Base-by-base conservation (phyloP, 2,329 filamentous ascomycete species). In the Thelonectria rubi region DNA sequence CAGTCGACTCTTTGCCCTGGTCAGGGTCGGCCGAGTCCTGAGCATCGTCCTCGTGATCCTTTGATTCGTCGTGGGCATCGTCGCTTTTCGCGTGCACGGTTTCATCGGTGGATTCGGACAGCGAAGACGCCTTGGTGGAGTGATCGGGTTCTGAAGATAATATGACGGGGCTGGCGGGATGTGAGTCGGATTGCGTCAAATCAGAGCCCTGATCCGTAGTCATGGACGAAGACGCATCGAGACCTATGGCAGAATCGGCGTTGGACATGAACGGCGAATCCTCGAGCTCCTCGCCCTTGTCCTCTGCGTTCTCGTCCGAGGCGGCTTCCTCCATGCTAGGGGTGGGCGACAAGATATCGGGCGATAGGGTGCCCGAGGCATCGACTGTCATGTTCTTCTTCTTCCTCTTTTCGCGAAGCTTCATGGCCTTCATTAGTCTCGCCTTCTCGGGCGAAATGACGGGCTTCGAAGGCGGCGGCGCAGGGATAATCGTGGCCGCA, bases 361-460 rank as follows among this genome's bases (percentile, higher is more conserved):
- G 68, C 12, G 63, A 56, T 14, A 63, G 45, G 4, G 65, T 46
- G 45, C 55, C 68, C 11, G 72, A 66, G 6, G 70, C 56, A 61
- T 64, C 64, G 17, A 63, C 76, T 59, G 63, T 74, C 71, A 66
- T 71, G 48, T 71, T 67, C 64, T 61, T 75, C 77, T 78, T 80
- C 74, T 80, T 88, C 76, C 93, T 93, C 78, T 91, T 93, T 77
- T 96, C 95, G 54, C 94, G 86, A 68, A 97, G 78, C 76, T 97
- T 91, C 79, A 97, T 85, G 8, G 95, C 95, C 79, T 96, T 97
- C 92, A 97, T 94, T 65, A 99, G 81, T 56, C 95, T 86, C 63
- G 92, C 88, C 79, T 96, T 98, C 76, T 99, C 95, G 1, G 92
- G 92, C 1, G 92, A 93, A 71, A 96, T 90, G 75, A 82, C 70